phyloP scores from a whole-genome alignment of 73 alveolate genomes.

The Paramecium pentaurelia region DNA sequence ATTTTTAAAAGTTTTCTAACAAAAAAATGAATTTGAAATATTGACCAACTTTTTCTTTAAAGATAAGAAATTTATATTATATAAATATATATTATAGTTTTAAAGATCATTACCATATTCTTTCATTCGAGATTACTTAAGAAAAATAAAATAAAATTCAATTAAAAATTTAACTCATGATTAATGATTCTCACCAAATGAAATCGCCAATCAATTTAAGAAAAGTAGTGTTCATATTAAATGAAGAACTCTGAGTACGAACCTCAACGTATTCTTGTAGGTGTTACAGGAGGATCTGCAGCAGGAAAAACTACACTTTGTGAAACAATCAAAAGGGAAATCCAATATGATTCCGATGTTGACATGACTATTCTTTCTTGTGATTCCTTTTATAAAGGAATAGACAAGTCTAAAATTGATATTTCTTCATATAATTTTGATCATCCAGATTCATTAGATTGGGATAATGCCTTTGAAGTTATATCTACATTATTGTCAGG shows the following conservation, averaged over 20 bases:
- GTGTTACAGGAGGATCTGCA: constrained; percentile 98
- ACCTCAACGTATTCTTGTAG: constrained; percentile 70
- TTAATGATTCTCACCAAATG: not conserved
- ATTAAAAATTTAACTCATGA: not conserved
- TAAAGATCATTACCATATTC: not conserved
- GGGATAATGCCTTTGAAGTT: constrained; percentile 75
- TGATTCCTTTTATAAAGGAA: constrained; percentile 55
- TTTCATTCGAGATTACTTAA: not conserved
- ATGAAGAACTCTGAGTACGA: constrained; percentile 20
- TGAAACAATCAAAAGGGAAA: constrained; percentile 53
- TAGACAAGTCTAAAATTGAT: constrained; percentile 21
- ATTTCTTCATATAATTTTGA: not conserved
- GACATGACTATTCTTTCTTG: constrained; percentile 47
- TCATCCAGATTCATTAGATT: constrained; percentile 64
- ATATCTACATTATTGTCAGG: constrained; percentile 70
- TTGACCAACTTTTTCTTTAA: not conserved
- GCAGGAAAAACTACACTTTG: constrained; percentile 97
- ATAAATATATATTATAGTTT: not conserved
- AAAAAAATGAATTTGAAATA: not conserved
- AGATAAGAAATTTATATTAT: not conserved
- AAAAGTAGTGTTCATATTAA: not conserved
- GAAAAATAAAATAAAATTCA: not conserved
- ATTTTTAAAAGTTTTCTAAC: no score
- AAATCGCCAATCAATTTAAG: not conserved
- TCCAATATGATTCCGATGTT: constrained; percentile 40